Conservation (phyloP, 257 asterid genomes). For the Solanum ossicruentum region DNA sequence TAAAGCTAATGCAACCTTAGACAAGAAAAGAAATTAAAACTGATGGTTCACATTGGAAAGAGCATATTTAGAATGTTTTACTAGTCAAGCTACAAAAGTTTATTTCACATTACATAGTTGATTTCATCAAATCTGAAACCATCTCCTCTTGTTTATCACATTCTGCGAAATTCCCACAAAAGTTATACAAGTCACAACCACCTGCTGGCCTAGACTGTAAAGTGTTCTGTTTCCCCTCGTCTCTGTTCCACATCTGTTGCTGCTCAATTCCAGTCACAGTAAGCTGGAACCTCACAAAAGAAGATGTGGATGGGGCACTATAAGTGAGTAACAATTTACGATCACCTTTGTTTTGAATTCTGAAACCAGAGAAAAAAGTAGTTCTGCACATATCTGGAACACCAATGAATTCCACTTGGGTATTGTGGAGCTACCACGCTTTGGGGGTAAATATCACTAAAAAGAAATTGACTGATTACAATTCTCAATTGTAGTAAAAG, state of each 20-base stretch:
- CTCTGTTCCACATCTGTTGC: no score
- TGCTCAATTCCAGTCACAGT: constrained; percentile 1
- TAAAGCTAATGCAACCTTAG: not conserved
- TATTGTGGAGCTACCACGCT: no score
- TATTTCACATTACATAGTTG: not conserved
- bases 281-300: constrained; percentile 23
- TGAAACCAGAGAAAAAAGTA: constrained; percentile 30
- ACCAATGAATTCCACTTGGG: no score
- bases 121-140: no score
- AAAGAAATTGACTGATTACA: no score
- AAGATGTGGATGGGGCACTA: not conserved
- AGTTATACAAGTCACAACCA: no score
- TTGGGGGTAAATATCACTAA: no score
- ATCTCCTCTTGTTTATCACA: not conserved
- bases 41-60: not conserved
- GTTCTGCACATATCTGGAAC: no score
- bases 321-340: constrained; percentile 20
- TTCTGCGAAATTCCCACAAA: constrained; percentile 7
- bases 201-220: no score
- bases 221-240: no score
- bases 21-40: not conserved
- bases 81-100: not conserved
- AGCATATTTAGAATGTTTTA: not conserved
- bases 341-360: constrained; percentile 3
- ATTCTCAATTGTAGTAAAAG: not conserved